phyloP scores from a whole-genome alignment of 2,329 filamentous ascomycete species.

The Xylariaceae sp. region DNA sequence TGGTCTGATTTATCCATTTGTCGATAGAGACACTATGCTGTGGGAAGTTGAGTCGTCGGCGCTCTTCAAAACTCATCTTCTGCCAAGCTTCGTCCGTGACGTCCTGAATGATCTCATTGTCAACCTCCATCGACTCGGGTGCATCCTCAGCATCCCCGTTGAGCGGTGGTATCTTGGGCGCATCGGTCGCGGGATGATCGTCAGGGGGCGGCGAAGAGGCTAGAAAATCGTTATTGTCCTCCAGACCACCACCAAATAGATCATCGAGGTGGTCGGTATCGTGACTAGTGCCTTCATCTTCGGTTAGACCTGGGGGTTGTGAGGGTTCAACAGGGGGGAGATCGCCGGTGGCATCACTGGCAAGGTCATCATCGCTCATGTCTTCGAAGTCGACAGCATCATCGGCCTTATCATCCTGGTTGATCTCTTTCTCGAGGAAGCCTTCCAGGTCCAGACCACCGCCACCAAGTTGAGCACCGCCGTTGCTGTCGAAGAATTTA shows the following conservation, averaged over 20 bases:
- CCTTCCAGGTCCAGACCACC: conserved; percentile 37
- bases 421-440: conserved; percentile 45
- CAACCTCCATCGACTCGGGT: conserved; percentile 13
- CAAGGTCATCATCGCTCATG: conserved; percentile 86
- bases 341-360: conserved; percentile 54
- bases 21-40: conserved; percentile 40
- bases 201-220: conserved; percentile 44
- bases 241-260: conserved; percentile 61
- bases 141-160: conserved; percentile 1
- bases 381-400: conserved; percentile 90
- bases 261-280: conserved; percentile 55
- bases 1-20: conserved; percentile 32
- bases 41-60: conserved; percentile 40
- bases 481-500: conserved; percentile 42
- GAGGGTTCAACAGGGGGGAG: conserved; percentile 36
- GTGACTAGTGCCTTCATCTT: conserved; percentile 58
- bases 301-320: conserved; percentile 51
- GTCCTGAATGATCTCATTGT: conserved; percentile 14
- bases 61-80: conserved; percentile 36
- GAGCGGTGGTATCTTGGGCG: conserved; percentile 4
- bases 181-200: conserved; percentile 4
- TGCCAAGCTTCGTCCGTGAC: conserved; percentile 34
- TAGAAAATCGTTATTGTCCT: conserved; percentile 38
- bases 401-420: conserved; percentile 76
- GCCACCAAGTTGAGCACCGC: conserved; percentile 37